Percentiles rank a stretch among this genome's conserved stretches.
phyloP scores from a whole-genome alignment of 192 early-diverging fungal species.

The Phlyctochytrium bullatum region DNA sequence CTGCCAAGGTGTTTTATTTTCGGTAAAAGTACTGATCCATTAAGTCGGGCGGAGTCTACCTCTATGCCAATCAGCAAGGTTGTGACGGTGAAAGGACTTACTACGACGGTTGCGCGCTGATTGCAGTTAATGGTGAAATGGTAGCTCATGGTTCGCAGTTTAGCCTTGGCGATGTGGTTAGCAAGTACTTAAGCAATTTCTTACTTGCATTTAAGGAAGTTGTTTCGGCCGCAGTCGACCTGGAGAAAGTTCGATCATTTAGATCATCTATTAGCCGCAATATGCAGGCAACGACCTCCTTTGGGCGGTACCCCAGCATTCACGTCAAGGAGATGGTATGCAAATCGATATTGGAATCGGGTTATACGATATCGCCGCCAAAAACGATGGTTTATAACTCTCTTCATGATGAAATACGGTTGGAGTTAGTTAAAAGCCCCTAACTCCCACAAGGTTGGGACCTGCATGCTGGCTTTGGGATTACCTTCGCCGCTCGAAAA shows the following conservation, averaged over 20 bases:
- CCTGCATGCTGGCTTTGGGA: conserved; percentile 99
- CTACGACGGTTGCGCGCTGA: conserved; percentile 92
- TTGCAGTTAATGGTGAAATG: conserved; percentile 85
- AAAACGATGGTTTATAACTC: no score
- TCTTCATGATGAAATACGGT: no score
- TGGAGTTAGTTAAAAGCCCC: no score
- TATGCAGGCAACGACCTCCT: conserved; percentile 85
- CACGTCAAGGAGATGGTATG: no score
- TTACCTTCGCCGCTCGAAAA: conserved; percentile 87
- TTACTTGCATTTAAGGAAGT: conserved; percentile 70
- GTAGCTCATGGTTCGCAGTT: conserved; percentile 92
- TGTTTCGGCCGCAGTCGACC: conserved; percentile 83
- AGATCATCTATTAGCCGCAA: conserved; percentile 73
- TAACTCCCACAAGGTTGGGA: conserved; percentile 60
- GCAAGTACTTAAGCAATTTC: conserved; percentile 17
- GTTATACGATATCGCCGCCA: no score
- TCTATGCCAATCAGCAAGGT: conserved; percentile 95
- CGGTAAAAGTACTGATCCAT: neutral
- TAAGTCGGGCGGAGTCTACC: conserved; percentile 83
- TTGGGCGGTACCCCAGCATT: no score
- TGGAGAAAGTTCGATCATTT: conserved; percentile 83
- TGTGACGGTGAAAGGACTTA: conserved; percentile 98
- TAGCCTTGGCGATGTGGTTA: conserved; percentile 83
- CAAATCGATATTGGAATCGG: no score
- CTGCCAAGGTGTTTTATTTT: conserved; percentile 62